phyloP scores from a whole-genome alignment of 495 filamentous ascomycete species.

The Aspergillus sparsus region DNA sequence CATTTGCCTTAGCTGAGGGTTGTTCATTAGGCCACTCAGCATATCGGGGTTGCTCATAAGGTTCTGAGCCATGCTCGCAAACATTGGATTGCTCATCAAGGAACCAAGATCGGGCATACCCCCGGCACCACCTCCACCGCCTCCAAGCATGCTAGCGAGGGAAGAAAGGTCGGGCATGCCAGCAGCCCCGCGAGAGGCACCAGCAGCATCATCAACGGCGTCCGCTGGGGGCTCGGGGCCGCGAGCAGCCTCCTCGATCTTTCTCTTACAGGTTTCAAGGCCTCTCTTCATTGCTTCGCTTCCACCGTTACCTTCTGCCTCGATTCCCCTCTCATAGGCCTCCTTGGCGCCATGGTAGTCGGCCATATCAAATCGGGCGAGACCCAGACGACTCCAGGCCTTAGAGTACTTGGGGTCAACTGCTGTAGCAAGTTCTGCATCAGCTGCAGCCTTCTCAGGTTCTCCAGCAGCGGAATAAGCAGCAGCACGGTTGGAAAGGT shows the following conservation, averaged over 20 bases:
- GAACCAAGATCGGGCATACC: constrained; percentile 82
- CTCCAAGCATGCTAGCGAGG: constrained; percentile 72
- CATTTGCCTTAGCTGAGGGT: constrained; percentile 85
- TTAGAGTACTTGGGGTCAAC: constrained; percentile 93
- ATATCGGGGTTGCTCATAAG: constrained; percentile 93
- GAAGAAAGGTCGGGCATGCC: constrained; percentile 78
- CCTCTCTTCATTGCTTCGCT: constrained; percentile 84
- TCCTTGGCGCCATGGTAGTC: constrained; percentile 91
- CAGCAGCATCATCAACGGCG: constrained; percentile 48
- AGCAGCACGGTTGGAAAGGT: constrained; percentile 95
- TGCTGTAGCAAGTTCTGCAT: constrained; percentile 84
- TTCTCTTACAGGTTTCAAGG: constrained; percentile 83
- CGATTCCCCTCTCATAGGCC: constrained; percentile 90
- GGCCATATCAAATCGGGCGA: constrained; percentile 85
- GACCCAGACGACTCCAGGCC: constrained; percentile 89
- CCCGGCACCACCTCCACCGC: constrained; percentile 64
- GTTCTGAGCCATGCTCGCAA: constrained; percentile 92
- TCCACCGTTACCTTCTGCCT: constrained; percentile 89
- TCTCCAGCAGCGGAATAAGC: constrained; percentile 80
- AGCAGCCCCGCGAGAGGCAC: constrained; percentile 54
- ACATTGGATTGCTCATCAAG: constrained; percentile 98
- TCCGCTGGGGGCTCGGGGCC: constrained; percentile 53
- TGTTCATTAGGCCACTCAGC: constrained; percentile 88
- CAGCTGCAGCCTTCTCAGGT: constrained; percentile 75
- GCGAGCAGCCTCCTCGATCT: constrained; percentile 68